phyloP scores from a whole-genome alignment of 176 grass and related monocot species.

The Oryza meridionalis region DNA sequence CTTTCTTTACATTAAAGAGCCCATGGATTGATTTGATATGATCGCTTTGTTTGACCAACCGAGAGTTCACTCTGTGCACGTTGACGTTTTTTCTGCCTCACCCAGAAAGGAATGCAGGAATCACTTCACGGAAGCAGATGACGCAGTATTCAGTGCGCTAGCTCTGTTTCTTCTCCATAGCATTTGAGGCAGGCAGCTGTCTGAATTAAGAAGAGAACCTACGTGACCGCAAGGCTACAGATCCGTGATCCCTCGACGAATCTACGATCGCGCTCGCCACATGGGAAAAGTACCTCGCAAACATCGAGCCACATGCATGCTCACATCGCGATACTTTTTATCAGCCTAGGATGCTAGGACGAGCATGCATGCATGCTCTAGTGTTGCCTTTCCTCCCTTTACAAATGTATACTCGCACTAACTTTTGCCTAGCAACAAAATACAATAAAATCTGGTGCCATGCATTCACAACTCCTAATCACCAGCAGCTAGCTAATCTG shows the following conservation, averaged over 20 bases:
- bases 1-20: too few species aligned
- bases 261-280: slow-evolving; percentile 6
- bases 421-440: neutral
- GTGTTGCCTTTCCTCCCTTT: neutral
- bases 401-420: neutral
- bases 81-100: neutral
- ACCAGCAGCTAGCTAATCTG: neutral
- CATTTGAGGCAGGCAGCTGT: neutral
- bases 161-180: neutral
- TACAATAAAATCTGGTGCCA: neutral
- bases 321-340: neutral
- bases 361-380: neutral
- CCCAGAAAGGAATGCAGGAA: too few species aligned
- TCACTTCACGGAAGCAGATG: neutral
- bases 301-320: slow-evolving; percentile 30
- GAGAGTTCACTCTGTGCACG: neutral
- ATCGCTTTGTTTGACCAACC: neutral
- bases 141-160: neutral
- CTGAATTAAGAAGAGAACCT: neutral
- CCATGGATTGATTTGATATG: neutral
- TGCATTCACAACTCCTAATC: neutral
- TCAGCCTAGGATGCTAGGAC: slow-evolving; percentile 12
- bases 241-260: neutral
- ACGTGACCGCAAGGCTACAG: neutral
- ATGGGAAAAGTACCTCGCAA: slow-evolving; percentile 22